Conservation (phyloP, 352 stramenopile species). For the Globisporangium apiculatum region DNA sequence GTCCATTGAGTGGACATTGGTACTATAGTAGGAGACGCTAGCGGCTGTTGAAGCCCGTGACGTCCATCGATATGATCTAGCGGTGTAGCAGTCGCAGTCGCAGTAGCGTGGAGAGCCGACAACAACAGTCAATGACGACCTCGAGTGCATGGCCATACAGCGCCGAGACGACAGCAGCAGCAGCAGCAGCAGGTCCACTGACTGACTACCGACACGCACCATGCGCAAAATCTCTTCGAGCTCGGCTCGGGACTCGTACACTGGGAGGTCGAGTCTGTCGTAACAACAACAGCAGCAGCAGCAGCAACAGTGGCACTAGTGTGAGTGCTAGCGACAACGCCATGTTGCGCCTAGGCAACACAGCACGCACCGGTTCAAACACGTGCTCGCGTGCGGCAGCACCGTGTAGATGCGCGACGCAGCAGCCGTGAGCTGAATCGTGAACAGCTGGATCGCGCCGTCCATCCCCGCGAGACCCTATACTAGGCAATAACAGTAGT, state of each 20-base stretch:
- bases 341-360: no score
- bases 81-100: no score
- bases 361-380: slow-evolving; percentile 56
- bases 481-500: neutral
- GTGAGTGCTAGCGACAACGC: neutral
- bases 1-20: no score
- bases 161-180: no score
- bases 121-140: no score
- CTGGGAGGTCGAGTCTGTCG: slow-evolving; percentile 60
- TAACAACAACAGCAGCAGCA: no score
- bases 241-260: slow-evolving; percentile 83
- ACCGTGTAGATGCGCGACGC: slow-evolving; percentile 39
- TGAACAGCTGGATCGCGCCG: slow-evolving; percentile 65
- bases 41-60: slow-evolving; percentile 72
- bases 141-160: no score
- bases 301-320: slow-evolving; percentile 2
- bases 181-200: no score
- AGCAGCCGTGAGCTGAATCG: slow-evolving; percentile 52
- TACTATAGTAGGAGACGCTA: slow-evolving; percentile 9
- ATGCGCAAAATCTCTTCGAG: slow-evolving; percentile 91
- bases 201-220: slow-evolving; percentile 29
- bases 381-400: slow-evolving; percentile 73
- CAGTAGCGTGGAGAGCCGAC: no score
- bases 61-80: slow-evolving; percentile 64
- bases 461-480: slow-evolving; percentile 71